phyloP scores from a whole-genome alignment of 352 stramenopile species.

The Globisporangium uncinulatum region DNA sequence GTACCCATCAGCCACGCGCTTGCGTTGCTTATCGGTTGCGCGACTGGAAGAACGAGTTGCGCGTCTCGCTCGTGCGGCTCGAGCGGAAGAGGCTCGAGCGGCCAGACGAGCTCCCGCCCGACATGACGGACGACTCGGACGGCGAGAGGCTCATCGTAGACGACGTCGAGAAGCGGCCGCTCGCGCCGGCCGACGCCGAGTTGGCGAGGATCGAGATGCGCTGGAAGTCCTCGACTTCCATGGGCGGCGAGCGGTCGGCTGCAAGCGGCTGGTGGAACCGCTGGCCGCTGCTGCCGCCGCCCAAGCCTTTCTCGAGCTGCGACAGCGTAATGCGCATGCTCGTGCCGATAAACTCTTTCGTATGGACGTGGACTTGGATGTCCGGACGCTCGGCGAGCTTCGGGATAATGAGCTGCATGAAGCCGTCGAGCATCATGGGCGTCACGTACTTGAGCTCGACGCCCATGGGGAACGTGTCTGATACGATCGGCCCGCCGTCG shows the following conservation, averaged over 20 bases:
- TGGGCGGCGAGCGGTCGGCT: slow-evolving; percentile 27
- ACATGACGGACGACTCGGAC: slow-evolving; percentile 29
- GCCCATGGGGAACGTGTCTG: slow-evolving; percentile 84
- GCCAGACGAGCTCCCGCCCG: slow-evolving; percentile 30
- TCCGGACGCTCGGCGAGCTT: slow-evolving; percentile 80
- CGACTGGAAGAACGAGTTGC: slow-evolving; percentile 15
- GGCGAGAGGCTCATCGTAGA: slow-evolving; percentile 52
- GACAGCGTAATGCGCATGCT: slow-evolving; percentile 87
- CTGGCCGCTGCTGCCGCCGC: slow-evolving; percentile 1
- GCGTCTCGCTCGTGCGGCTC: slow-evolving; percentile 24
- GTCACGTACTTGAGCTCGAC: slow-evolving; percentile 88
- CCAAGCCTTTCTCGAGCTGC: slow-evolving; percentile 33
- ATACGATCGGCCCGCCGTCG: slow-evolving; percentile 77
- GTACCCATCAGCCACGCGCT: no score
- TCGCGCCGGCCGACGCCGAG: slow-evolving; percentile 20
- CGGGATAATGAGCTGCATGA: slow-evolving; percentile 87
- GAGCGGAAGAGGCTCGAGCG: slow-evolving; percentile 50
- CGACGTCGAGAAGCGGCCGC: slow-evolving; percentile 31
- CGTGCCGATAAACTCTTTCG: slow-evolving; percentile 88
- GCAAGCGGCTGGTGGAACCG: slow-evolving; percentile 13
- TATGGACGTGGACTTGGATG: slow-evolving; percentile 85
- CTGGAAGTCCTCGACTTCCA: slow-evolving; percentile 65
- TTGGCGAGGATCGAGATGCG: slow-evolving; percentile 63
- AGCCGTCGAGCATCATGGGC: slow-evolving; percentile 88
- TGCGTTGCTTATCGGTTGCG: slow-evolving; percentile 8